These are phyloP conservation scores for Phaeosphaeria sp. DNA, from an alignment of 2,329 filamentous ascomycete genomes.

Conservation along the genomic window DNA sequence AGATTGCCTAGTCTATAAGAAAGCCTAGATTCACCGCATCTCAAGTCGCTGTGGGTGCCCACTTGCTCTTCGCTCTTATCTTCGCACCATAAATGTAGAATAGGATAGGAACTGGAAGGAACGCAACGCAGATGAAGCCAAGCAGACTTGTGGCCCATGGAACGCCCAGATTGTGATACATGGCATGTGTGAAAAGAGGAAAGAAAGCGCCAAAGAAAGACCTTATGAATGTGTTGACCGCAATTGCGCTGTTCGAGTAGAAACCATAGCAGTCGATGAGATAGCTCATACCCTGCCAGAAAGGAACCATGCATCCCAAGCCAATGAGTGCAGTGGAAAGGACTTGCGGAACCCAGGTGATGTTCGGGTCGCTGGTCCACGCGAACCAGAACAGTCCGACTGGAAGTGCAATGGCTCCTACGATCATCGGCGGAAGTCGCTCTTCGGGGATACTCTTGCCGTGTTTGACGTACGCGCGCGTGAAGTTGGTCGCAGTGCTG, in stretches of 20 bases:
- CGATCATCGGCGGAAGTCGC: constrained; percentile 70
- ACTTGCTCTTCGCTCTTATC: constrained; percentile 42
- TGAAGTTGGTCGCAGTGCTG: constrained; percentile 43
- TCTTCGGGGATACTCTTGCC: constrained; percentile 64
- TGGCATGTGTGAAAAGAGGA: constrained; percentile 56
- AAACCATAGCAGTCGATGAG: constrained; percentile 70
- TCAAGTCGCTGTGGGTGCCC: constrained; percentile 28
- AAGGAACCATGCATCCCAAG: constrained; percentile 77
- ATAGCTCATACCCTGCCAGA: constrained; percentile 85
- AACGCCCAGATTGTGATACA: constrained; percentile 52
- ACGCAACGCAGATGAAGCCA: constrained; percentile 40
- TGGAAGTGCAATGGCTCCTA: constrained; percentile 64
- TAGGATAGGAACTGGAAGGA: constrained; percentile 44
- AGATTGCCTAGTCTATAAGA: not conserved
- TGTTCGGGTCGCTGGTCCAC: constrained; percentile 59
- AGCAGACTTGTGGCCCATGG: constrained; percentile 43
- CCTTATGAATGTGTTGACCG: constrained; percentile 59
- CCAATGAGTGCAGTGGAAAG: constrained; percentile 67
- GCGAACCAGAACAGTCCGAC: constrained; percentile 67
- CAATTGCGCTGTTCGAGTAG: constrained; percentile 55
- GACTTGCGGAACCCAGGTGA: constrained; percentile 63
- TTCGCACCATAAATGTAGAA: constrained; percentile 45
- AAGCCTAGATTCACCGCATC: not conserved
- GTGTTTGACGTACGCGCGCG: constrained; percentile 34
- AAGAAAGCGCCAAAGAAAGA: constrained; percentile 58